phyloP scores from a whole-genome alignment of 192 early-diverging fungal species.

The Coemansia sp. region DNA sequence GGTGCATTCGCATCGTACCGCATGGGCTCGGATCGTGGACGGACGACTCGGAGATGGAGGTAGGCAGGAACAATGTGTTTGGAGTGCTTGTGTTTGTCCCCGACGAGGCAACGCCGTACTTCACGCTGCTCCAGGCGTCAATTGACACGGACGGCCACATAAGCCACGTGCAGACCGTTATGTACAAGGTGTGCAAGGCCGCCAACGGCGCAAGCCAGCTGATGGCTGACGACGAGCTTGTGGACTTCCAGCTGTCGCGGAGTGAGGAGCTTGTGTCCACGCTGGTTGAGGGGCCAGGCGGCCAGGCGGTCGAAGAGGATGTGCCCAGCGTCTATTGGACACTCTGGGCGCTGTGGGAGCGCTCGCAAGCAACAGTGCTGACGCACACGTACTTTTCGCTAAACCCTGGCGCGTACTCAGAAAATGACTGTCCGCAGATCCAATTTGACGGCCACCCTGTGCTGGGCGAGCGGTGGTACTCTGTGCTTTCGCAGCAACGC shows the following conservation, averaged over 20 bases:
- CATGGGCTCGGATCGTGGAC: slow-evolving; percentile 21
- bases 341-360: slow-evolving; percentile 56
- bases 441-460: slow-evolving; percentile 37
- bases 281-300: slow-evolving; percentile 25
- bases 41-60: slow-evolving; percentile 25
- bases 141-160: slow-evolving; percentile 27
- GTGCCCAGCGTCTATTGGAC: slow-evolving; percentile 33
- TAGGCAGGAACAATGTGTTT: slow-evolving; percentile 20
- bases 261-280: slow-evolving; percentile 27
- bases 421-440: slow-evolving; percentile 10
- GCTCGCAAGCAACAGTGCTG: slow-evolving; percentile 36
- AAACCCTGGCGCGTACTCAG: slow-evolving; percentile 5
- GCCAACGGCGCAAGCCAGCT: slow-evolving; percentile 49
- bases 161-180: slow-evolving; percentile 30
- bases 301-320: slow-evolving; percentile 26
- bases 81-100: slow-evolving; percentile 55
- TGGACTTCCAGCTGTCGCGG: slow-evolving; percentile 40
- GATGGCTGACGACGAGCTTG: slow-evolving; percentile 54
- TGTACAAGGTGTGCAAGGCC: slow-evolving; percentile 52
- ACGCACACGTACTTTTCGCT: slow-evolving; percentile 50
- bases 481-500: slow-evolving; percentile 33
- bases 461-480: slow-evolving; percentile 52
- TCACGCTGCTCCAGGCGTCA: slow-evolving; percentile 37
- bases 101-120: slow-evolving; percentile 54
- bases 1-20: slow-evolving; percentile 33